A percentile compares a stretch with the other conserved stretches of the same genome.
Conservation (phyloP, 139 green algal genomes). For the Chlorella sp. region DNA sequence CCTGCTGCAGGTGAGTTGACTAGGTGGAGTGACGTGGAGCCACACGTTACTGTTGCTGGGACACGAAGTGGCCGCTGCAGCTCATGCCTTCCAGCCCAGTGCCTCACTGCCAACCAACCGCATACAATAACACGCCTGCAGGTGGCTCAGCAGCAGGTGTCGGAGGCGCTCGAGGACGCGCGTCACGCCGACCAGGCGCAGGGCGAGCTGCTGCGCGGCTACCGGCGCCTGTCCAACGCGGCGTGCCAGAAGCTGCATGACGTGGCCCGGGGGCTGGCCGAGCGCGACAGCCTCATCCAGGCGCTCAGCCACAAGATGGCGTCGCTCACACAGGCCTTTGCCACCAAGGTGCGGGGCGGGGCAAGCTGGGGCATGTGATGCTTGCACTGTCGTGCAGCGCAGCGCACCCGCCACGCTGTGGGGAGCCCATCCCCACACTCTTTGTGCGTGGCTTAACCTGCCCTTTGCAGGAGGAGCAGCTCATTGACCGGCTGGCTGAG, state of each 20-base stretch:
- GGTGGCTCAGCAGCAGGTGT: background rate
- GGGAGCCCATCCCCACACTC: background rate
- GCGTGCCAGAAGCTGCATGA: background rate
- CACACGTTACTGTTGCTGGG: too few species aligned
- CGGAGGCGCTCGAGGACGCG: background rate
- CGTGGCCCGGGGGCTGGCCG: background rate
- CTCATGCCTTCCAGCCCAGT: too few species aligned
- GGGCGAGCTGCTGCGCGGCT: background rate
- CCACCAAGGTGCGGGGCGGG: background rate
- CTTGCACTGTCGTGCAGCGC: background rate
- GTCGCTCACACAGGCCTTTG: background rate
- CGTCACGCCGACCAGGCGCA: background rate
- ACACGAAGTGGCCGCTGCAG: too few species aligned
- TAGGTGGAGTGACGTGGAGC: too few species aligned
- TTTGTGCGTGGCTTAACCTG: too few species aligned
- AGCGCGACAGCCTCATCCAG: background rate
- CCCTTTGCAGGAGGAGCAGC: background rate
- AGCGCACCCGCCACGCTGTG: background rate
- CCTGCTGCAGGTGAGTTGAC: too few species aligned
- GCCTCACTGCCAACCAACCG: too few species aligned
- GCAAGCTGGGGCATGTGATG: background rate
- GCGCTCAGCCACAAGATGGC: background rate
- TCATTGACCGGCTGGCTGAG: background rate
- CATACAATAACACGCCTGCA: background rate
- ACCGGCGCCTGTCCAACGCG: background rate